A percentile compares a stretch with the other conserved stretches of the same genome.
phyloP scores from a whole-genome alignment of 2,329 filamentous ascomycete genomes.

The Aspergillus pseudoterreus region DNA sequence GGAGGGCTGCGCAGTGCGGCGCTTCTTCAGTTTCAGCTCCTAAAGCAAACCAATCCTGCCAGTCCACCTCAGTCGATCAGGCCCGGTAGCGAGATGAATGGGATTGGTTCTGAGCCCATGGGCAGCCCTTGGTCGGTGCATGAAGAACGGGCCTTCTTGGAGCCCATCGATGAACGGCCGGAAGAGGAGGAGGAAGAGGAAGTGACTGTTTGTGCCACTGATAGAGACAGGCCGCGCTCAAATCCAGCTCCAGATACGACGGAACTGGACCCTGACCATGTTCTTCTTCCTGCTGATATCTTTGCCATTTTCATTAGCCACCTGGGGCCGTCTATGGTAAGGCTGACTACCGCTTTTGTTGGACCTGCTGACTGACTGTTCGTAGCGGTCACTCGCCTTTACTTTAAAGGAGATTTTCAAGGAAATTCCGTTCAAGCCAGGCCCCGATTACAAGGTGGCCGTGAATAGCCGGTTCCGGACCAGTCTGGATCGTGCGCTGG shows the following conservation, averaged over 20 bases:
- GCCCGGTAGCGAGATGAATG: conserved; percentile 14
- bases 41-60: conserved; percentile 56
- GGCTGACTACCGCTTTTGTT: neutral
- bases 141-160: conserved; percentile 49
- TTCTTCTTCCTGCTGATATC: conserved; percentile 66
- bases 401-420: conserved; percentile 85
- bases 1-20: conserved; percentile 88
- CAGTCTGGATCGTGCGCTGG: conserved; percentile 76
- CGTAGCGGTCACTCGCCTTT: conserved; percentile 78
- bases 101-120: conserved; percentile 15
- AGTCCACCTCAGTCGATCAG: conserved; percentile 15
- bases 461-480: conserved; percentile 76
- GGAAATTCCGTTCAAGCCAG: conserved; percentile 74
- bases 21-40: conserved; percentile 78
- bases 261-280: conserved; percentile 10
- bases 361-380: neutral
- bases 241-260: conserved; percentile 8
- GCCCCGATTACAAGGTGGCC: conserved; percentile 64
- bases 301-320: conserved; percentile 87
- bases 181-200: conserved; percentile 44
- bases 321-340: conserved; percentile 81
- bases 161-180: conserved; percentile 61
- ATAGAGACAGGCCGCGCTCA: conserved; percentile 2
- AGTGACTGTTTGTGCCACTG: conserved; percentile 25
- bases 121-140: conserved; percentile 30